phyloP scores from a whole-genome alignment of 306 rosid genomes.

The Gillenia trifoliata region DNA sequence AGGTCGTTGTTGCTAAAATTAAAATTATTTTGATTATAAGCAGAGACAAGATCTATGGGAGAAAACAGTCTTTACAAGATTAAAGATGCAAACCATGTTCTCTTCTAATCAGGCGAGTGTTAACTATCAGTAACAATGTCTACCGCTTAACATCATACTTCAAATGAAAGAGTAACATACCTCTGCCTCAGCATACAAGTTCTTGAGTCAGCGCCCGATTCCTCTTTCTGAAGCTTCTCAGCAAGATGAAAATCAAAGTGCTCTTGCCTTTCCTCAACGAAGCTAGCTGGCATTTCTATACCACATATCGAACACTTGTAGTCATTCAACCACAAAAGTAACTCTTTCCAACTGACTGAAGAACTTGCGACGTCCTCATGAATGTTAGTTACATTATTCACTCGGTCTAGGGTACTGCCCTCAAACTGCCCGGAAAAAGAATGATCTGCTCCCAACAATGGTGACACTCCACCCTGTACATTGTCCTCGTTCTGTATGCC shows the following conservation, averaged over 20 bases:
- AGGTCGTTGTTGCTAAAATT: too few relatives aligned
- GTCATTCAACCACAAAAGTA: conserved; percentile 61
- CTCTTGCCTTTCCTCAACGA: conserved; percentile 77
- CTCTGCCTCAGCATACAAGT: conserved; percentile 29
- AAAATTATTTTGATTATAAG: too few relatives aligned
- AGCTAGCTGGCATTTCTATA: conserved; percentile 69
- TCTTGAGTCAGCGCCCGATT: conserved; percentile 43
- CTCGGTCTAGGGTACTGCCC: conserved; percentile 20
- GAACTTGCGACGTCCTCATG: conserved; percentile 20
- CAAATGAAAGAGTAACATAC: conserved; percentile 24
- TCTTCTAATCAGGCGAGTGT: too few relatives aligned
- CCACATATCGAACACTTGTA: conserved; percentile 87
- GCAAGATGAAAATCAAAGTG: conserved; percentile 93
- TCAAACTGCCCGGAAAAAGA: conserved; percentile 25
- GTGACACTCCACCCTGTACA: neutral
- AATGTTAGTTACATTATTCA: conserved; percentile 17
- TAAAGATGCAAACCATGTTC: too few relatives aligned
- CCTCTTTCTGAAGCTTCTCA: conserved; percentile 79
- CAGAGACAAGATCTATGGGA: too few relatives aligned
- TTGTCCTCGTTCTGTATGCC: neutral
- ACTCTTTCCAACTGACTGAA: conserved; percentile 34
- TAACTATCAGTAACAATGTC: too few relatives aligned
- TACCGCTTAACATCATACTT: too few relatives aligned
- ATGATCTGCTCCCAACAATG: conserved; percentile 28
- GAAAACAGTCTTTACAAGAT: too few relatives aligned